Percentiles rank a stretch among this genome's conserved stretches.
phyloP scores from a whole-genome alignment of 345 rosid genomes.

The Gossypium mustelinum region DNA sequence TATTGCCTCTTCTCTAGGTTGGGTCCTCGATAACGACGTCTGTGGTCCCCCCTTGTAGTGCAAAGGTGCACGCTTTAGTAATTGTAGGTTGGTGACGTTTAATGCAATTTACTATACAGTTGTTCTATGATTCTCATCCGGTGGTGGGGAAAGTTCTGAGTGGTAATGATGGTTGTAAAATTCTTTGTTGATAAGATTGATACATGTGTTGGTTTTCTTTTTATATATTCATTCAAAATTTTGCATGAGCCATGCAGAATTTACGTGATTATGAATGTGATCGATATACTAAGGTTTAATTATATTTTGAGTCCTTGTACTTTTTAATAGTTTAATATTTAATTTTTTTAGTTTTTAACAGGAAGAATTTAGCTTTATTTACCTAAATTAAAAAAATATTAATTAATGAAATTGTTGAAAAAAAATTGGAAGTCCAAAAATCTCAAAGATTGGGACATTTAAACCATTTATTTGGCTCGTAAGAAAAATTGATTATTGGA shows the following conservation, averaged over 20 bases:
- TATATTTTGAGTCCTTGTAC: no score
- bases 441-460: no score
- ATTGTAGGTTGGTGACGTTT: background rate
- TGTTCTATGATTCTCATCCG: background rate
- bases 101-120: background rate
- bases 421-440: no score
- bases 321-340: no score
- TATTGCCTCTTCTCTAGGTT: background rate
- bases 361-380: no score
- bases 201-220: background rate
- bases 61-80: background rate
- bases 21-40: background rate
- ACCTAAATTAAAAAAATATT: no score
- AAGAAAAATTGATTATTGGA: no score
- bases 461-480: no score
- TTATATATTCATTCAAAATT: background rate
- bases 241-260: background rate
- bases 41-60: slow-evolving; percentile 6
- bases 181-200: background rate
- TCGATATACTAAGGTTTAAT: no score
- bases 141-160: background rate
- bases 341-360: no score
- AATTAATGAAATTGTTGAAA: no score
- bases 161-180: background rate
- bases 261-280: background rate